These are phyloP conservation scores for Inga leiocalycina DNA, from an alignment of 306 rosid species.

Conservation along the genomic window DNA sequence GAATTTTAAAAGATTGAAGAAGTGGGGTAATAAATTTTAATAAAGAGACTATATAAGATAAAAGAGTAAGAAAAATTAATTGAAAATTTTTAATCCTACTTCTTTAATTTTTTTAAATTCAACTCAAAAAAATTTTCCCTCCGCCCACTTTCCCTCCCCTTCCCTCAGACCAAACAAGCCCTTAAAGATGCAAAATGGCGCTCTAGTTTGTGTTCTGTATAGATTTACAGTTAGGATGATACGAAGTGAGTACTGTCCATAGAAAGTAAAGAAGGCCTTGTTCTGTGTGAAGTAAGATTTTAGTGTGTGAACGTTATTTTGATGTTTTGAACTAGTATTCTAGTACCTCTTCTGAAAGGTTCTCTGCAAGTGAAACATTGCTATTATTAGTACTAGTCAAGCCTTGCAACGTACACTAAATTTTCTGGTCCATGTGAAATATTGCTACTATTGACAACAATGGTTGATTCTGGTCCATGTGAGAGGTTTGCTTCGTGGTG, in stretches of 20 bases:
- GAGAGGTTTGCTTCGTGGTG: not conserved
- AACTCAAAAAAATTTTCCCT: too few relatives aligned
- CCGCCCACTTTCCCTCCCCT: too few relatives aligned
- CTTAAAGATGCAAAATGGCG: conserved; percentile 9
- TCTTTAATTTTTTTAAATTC: too few relatives aligned
- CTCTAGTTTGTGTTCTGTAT: conserved; percentile 21
- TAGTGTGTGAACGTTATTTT: not conserved
- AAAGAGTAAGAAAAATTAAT: too few relatives aligned
- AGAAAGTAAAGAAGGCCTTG: not conserved
- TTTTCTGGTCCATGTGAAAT: not conserved
- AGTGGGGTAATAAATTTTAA: too few relatives aligned
- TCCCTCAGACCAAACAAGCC: too few relatives aligned
- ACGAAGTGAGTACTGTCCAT: conserved; percentile 7
- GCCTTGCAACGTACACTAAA: not conserved
- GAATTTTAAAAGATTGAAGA: too few relatives aligned
- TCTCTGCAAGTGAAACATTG: not conserved
- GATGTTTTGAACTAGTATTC: not conserved
- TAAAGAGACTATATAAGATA: too few relatives aligned
- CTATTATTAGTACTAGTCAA: not conserved
- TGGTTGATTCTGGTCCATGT: not conserved
- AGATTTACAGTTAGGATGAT: conserved; percentile 15
- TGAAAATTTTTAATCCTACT: too few relatives aligned
- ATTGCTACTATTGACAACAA: too few relatives aligned
- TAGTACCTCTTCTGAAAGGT: not conserved
- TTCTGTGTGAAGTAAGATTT: not conserved